Percentiles rank a stretch among this genome's conserved stretches.
Conservation (phyloP, 1,284 basidiomycete genomes). For the Athelia sp. region DNA sequence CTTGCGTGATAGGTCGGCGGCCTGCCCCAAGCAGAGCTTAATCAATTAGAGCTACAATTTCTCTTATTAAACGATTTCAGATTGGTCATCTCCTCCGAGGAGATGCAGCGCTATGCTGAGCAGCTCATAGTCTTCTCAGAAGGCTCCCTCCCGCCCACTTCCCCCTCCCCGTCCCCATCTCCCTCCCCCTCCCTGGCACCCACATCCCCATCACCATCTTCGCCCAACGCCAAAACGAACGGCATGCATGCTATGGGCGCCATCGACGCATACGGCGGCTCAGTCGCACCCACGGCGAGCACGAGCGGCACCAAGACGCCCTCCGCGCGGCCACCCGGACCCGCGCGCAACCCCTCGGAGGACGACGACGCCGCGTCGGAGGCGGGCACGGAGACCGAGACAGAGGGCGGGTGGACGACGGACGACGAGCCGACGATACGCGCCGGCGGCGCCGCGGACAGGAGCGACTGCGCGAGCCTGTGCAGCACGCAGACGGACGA, state of each 20-base stretch:
- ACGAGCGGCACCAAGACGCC: constrained; percentile 9
- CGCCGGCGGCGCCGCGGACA: constrained; percentile 19
- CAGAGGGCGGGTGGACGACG: constrained; percentile 49
- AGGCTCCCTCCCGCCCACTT: constrained; percentile 24
- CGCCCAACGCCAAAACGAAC: constrained; percentile 7
- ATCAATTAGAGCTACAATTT: constrained; percentile 96
- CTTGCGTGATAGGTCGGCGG: constrained; percentile 80
- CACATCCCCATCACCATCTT: constrained; percentile 5
- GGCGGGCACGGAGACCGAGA: constrained; percentile 28
- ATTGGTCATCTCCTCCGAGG: constrained; percentile 81
- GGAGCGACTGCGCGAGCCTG: constrained; percentile 1
- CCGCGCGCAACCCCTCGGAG: constrained; percentile 13
- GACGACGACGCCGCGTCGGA: constrained; percentile 28
- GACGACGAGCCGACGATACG: constrained; percentile 77
- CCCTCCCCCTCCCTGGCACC: constrained; percentile 8
- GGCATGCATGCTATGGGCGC: constrained; percentile 49
- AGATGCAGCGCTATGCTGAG: constrained; percentile 95
- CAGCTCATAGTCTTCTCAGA: constrained; percentile 71
- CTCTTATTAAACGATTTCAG: constrained; percentile 94
- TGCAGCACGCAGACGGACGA: not conserved
- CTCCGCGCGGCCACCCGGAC: constrained; percentile 14
- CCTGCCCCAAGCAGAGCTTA: constrained; percentile 89
- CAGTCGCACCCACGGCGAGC: constrained; percentile 15
- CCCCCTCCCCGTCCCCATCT: constrained; percentile 16
- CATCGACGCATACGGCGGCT: constrained; percentile 43